phyloP scores from a whole-genome alignment of 108 stramenopile genomes.

The Parietichytrium sp. region DNA sequence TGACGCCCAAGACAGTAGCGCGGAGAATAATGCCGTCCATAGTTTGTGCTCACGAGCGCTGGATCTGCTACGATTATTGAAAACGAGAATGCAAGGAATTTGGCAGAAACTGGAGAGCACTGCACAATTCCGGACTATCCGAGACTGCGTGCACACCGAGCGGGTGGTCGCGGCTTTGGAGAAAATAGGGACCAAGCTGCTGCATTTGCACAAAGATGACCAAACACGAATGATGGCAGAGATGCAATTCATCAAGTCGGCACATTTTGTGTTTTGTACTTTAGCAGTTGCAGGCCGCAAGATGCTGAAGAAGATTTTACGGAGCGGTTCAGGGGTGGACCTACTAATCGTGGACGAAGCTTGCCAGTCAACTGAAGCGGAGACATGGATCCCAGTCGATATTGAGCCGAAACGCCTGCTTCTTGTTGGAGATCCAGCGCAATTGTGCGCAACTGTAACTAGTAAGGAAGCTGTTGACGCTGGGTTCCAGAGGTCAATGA shows the following conservation, averaged over 20 bases:
- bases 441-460: constrained; percentile 78
- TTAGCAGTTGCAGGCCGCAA: constrained; percentile 14
- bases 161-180: too few species aligned
- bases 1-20: too few species aligned
- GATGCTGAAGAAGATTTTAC: background rate
- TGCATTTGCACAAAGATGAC: too few species aligned
- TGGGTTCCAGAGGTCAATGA: constrained; percentile 13
- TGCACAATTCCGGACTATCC: too few species aligned
- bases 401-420: constrained; percentile 66
- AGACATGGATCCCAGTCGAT: constrained; percentile 70
- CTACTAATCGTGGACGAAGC: constrained; percentile 89
- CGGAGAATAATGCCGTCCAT: too few species aligned
- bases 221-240: too few species aligned
- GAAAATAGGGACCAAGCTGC: too few species aligned
- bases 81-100: too few species aligned
- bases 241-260: constrained; percentile 22
- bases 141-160: too few species aligned
- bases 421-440: constrained; percentile 80
- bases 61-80: too few species aligned
- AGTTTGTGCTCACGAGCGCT: too few species aligned
- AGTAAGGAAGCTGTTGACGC: background rate
- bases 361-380: constrained; percentile 81
- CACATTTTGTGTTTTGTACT: constrained; percentile 42
- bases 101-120: too few species aligned
- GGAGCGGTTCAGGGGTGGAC: background rate